Percentiles rank a stretch among this genome's conserved stretches.
Conservation (phyloP, 192 early-diverging fungal species). For the Phycomyces blakesleeanus region DNA sequence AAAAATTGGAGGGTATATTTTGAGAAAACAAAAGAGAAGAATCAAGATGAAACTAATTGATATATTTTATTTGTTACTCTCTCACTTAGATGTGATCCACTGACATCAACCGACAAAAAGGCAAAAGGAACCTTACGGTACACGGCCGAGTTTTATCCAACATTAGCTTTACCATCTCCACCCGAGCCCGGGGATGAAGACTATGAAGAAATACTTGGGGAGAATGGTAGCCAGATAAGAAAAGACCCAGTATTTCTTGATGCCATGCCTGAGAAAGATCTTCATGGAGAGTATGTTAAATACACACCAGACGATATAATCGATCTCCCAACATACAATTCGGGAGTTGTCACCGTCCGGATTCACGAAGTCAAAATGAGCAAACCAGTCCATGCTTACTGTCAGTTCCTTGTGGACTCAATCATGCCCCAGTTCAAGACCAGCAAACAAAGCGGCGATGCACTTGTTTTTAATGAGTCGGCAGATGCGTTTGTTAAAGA, state of each 20-base stretch:
- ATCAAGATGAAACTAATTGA: too few species aligned
- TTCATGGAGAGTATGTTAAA: conserved; percentile 19
- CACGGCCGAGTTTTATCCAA: conserved; percentile 40
- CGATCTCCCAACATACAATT: conserved; percentile 29
- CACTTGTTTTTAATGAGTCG: conserved; percentile 30
- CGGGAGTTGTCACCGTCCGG: conserved; percentile 52
- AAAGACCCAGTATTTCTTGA: conserved; percentile 6
- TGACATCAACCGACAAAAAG: conserved; percentile 6
- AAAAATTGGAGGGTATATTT: too few species aligned
- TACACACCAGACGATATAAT: conserved; percentile 29
- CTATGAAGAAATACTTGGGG: conserved; percentile 2
- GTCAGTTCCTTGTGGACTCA: conserved; percentile 43
- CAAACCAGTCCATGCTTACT: conserved; percentile 27
- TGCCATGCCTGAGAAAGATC: conserved; percentile 8
- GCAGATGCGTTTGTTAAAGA: conserved; percentile 40
- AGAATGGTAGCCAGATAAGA: neutral
- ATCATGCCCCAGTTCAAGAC: conserved; percentile 38
- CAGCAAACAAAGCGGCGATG: conserved; percentile 16
- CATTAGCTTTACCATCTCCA: conserved; percentile 13
- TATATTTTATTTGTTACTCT: neutral
- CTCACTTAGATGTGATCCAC: neutral
- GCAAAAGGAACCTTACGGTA: conserved; percentile 32
- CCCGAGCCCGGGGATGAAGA: conserved; percentile 2
- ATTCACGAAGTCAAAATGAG: conserved; percentile 41
- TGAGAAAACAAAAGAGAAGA: too few species aligned